Conservation (phyloP, 768 basidiomycete species). For the Termitomyces eurrhizus region DNA sequence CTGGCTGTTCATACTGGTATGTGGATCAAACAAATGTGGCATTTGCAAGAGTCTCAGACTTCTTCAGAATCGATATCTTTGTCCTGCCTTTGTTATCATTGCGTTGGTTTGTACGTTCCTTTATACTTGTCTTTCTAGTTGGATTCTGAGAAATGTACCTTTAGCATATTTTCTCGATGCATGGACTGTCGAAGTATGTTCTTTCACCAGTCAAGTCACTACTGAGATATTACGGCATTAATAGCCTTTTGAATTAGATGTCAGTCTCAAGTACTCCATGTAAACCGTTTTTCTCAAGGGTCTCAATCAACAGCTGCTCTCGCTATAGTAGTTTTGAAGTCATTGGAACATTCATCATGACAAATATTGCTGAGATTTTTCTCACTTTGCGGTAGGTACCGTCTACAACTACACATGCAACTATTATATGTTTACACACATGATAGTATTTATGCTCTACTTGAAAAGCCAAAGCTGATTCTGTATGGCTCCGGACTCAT, state of each 20-base stretch:
- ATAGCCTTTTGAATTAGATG: background rate
- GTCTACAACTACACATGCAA: background rate
- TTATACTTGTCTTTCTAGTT: background rate
- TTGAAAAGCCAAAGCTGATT: background rate
- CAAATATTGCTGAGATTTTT: conserved; percentile 5
- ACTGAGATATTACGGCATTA: no score
- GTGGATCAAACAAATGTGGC: no score
- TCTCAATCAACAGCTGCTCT: background rate
- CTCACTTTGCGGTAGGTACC: conserved; percentile 5
- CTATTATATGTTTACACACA: no score
- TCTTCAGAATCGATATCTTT: conserved; percentile 16
- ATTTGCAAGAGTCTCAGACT: no score
- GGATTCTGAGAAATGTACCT: background rate
- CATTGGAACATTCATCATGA: background rate
- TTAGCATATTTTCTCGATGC: conserved; percentile 8
- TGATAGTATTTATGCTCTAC: conserved; percentile 5
- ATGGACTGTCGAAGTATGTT: conserved; percentile 1
- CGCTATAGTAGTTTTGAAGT: conserved; percentile 11
- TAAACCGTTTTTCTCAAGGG: background rate
- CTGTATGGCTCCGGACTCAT: background rate
- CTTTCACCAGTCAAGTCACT: no score
- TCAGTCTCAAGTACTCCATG: background rate
- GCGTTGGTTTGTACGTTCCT: conserved; percentile 9
- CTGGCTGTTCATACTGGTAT: conserved; percentile 9
- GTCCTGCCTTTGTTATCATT: conserved; percentile 12